phyloP scores from a whole-genome alignment of 768 basidiomycete genomes.

The Lactarius quietus region DNA sequence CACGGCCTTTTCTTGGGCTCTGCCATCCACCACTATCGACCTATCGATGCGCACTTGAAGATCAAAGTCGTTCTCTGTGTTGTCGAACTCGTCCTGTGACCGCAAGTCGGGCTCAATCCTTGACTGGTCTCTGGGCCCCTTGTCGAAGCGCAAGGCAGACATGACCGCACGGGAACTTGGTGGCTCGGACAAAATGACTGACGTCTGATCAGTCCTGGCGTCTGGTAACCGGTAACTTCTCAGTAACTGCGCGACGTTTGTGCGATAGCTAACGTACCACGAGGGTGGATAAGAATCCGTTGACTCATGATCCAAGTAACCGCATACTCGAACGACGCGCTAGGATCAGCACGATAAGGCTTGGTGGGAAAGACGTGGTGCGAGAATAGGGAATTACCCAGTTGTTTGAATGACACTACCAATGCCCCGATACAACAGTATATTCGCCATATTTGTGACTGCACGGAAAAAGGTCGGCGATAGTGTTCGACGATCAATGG shows the following conservation, averaged over 20 bases:
- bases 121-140: neutral
- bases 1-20: neutral
- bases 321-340: slow-evolving; percentile 34
- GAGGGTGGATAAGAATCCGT: slow-evolving; percentile 35
- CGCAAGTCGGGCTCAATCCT: neutral
- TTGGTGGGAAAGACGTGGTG: neutral
- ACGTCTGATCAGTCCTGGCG: slow-evolving; percentile 21
- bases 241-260: neutral
- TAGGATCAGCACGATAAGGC: slow-evolving; percentile 12
- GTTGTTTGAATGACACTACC: slow-evolving; percentile 27
- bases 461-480: neutral
- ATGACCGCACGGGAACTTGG: neutral
- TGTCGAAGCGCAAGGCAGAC: neutral
- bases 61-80: slow-evolving; percentile 16
- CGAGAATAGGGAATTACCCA: slow-evolving; percentile 4
- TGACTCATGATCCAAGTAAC: slow-evolving; percentile 37
- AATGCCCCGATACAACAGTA: slow-evolving; percentile 31
- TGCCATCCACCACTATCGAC: slow-evolving; percentile 4
- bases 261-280: slow-evolving; percentile 26
- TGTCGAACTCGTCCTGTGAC: neutral
- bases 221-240: slow-evolving; percentile 13
- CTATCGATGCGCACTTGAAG: slow-evolving; percentile 23
- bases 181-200: neutral
- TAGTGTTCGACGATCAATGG: neutral
- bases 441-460: slow-evolving; percentile 31